A percentile compares a stretch with the other conserved stretches of the same genome.
phyloP scores from a whole-genome alignment of 768 basidiomycete species.

The Roridomyces roridus region DNA sequence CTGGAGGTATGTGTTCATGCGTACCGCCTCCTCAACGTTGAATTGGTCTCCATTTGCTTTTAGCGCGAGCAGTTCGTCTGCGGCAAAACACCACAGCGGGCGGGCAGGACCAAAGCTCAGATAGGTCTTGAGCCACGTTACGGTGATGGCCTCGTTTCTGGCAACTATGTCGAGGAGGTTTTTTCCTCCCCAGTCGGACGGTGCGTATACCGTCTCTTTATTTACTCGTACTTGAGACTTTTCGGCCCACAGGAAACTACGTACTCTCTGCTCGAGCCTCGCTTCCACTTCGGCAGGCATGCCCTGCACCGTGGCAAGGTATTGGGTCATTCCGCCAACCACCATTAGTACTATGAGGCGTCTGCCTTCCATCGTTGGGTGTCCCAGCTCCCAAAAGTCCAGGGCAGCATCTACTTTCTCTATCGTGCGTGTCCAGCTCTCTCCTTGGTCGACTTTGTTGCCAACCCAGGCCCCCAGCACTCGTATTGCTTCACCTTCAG shows the following conservation, averaged over 20 bases:
- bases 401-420: conserved; percentile 2
- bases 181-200: conserved; percentile 6
- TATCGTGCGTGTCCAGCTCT: conserved; percentile 5
- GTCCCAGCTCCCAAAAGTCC: conserved; percentile 4
- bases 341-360: conserved; percentile 8
- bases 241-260: conserved; percentile 17
- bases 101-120: not conserved
- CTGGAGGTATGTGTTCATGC: not conserved
- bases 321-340: conserved; percentile 21
- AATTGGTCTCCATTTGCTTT: not conserved
- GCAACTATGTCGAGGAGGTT: not conserved
- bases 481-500: conserved; percentile 14
- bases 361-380: conserved; percentile 18
- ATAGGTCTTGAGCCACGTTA: conserved; percentile 16
- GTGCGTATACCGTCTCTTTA: not conserved
- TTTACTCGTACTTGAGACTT: not conserved
- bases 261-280: not conserved
- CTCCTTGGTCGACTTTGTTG: not conserved
- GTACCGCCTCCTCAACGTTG: not conserved
- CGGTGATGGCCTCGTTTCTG: conserved; percentile 20
- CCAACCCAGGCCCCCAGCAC: conserved; percentile 21
- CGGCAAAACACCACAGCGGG: not conserved
- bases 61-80: not conserved
- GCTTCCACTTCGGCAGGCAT: conserved; percentile 24
- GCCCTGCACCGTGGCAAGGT: conserved; percentile 23